Evolutionary conservation across 2,329 filamentous ascomycete species (phyloP).

Genomic region (Hypoxylon sp.): DNA sequence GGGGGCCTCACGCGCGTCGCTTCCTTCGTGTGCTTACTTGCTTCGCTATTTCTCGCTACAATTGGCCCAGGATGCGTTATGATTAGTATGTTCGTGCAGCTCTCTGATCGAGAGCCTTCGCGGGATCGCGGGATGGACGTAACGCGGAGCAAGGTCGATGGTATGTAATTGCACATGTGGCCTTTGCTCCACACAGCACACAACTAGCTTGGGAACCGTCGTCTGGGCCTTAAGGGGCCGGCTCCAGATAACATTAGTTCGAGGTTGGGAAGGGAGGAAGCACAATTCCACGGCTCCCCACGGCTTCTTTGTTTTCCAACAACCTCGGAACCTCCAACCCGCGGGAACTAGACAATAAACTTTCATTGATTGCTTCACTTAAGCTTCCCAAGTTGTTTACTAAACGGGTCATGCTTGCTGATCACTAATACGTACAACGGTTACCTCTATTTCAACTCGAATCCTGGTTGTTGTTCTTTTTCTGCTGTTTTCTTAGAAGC

Average conservation of each 20-base stretch:
- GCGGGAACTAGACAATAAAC: conserved; percentile 16
- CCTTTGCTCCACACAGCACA: conserved; percentile 7
- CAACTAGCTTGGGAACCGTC: background rate
- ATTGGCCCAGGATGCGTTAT: conserved; percentile 3
- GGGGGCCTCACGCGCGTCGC: conserved; percentile 15
- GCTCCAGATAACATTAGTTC: conserved; percentile 10
- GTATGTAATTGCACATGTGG: too few species aligned
- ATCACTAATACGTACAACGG: background rate
- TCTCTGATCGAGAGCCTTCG: too few species aligned
- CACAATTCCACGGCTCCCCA: conserved; percentile 17
- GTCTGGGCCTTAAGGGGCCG: conserved; percentile 4
- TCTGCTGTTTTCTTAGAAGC: background rate
- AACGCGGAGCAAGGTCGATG: conserved; percentile 9
- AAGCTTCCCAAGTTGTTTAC: background rate
- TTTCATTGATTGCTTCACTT: conserved; percentile 4
- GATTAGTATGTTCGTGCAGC: background rate
- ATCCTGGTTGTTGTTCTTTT: background rate
- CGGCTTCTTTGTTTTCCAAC: conserved; percentile 27
- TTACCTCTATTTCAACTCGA: background rate
- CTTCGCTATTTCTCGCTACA: background rate
- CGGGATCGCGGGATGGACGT: background rate
- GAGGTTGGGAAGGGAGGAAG: background rate
- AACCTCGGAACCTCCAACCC: conserved; percentile 37
- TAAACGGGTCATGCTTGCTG: background rate
- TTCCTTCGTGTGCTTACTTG: conserved; percentile 12